phyloP scores from a whole-genome alignment of 2,329 filamentous ascomycete genomes.

The Sporothrix schenckii region DNA sequence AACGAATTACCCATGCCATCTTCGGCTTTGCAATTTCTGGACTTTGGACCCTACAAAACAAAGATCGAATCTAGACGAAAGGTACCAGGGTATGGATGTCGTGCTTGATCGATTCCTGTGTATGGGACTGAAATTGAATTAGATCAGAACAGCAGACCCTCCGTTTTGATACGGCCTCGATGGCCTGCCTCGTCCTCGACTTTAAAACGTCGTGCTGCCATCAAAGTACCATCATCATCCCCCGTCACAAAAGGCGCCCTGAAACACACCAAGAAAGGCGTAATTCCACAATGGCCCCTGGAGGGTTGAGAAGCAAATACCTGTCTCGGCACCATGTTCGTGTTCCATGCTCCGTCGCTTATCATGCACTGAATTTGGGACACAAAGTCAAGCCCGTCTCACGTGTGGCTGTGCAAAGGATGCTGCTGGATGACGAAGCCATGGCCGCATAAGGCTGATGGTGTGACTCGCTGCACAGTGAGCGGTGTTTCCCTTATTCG shows the following conservation, averaged over 20 bases:
- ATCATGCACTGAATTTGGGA: not conserved
- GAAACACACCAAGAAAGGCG: constrained; percentile 18
- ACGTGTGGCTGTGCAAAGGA: constrained; percentile 23
- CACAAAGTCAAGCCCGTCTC: not conserved
- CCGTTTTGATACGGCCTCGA: not conserved
- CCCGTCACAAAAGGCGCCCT: not conserved
- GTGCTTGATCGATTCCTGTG: not conserved
- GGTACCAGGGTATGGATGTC: not conserved
- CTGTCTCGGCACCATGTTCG: constrained; percentile 3
- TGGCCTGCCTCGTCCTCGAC: not conserved
- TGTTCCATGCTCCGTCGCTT: not conserved
- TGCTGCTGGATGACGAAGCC: not conserved
- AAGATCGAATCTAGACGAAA: not conserved
- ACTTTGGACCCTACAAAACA: not conserved
- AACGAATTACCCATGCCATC: constrained; percentile 12
- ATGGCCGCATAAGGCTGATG: not conserved
- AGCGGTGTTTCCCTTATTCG: not conserved
- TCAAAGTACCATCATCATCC: not conserved
- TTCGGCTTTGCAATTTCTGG: constrained; percentile 25
- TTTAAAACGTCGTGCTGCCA: not conserved
- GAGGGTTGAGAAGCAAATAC: not conserved
- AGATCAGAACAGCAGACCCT: not conserved
- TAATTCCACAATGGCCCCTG: not conserved
- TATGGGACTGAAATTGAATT: not conserved
- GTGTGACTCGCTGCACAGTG: not conserved